These are phyloP conservation scores for Pythium insidiosum DNA, from an alignment of 352 stramenopile species.

Conservation along the genomic window DNA sequence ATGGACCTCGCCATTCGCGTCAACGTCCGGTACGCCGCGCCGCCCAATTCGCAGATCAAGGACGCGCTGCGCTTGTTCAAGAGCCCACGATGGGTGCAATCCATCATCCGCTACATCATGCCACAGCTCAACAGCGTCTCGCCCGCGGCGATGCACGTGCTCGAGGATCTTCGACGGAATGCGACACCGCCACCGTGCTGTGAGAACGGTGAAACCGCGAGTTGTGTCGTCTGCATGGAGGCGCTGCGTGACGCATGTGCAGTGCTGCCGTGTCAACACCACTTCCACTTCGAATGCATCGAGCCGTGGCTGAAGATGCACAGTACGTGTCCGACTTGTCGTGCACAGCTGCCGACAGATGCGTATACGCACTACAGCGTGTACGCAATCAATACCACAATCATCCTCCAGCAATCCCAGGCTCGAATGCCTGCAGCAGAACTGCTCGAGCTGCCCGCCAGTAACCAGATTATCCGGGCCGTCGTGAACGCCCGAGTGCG, in stretches of 20 bases:
- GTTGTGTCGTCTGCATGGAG: constrained; percentile 85
- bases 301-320: constrained; percentile 85
- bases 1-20: constrained; percentile 87
- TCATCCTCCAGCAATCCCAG: constrained; percentile 82
- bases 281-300: constrained; percentile 76
- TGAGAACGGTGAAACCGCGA: constrained; percentile 8
- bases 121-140: constrained; percentile 82
- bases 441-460: constrained; percentile 70
- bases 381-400: constrained; percentile 87
- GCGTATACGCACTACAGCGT: constrained; percentile 83
- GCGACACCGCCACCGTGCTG: constrained; percentile 11
- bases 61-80: constrained; percentile 83
- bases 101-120: constrained; percentile 88
- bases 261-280: constrained; percentile 67
- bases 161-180: constrained; percentile 51
- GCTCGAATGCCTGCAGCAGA: constrained; percentile 66
- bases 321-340: too few species aligned
- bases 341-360: constrained; percentile 72
- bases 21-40: constrained; percentile 82
- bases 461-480: constrained; percentile 81
- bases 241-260: constrained; percentile 38
- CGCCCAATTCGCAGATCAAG: constrained; percentile 83
- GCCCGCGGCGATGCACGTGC: constrained; percentile 44
- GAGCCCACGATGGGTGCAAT: constrained; percentile 83
- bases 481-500: constrained; percentile 81